phyloP scores from a whole-genome alignment of 106 monocot genomes.

The Allium fistulosum region DNA sequence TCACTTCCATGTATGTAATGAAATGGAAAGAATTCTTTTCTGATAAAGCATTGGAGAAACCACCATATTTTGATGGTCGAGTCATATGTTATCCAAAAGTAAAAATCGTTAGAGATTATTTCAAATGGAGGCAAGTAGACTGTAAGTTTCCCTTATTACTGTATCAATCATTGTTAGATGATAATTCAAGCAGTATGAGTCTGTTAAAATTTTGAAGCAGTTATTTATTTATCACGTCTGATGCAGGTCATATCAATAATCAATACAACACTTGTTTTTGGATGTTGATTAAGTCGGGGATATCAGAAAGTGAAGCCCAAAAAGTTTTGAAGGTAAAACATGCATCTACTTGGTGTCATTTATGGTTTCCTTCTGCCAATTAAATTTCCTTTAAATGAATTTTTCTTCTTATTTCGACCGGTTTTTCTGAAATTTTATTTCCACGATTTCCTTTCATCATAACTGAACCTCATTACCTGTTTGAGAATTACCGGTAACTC shows the following conservation, averaged over 20 bases:
- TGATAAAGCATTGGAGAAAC: constrained; percentile 45
- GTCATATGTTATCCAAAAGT: constrained; percentile 73
- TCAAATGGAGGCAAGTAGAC: constrained; percentile 90
- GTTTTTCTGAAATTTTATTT: too few relatives aligned
- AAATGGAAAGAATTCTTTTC: constrained; percentile 95
- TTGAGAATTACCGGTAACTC: too few relatives aligned
- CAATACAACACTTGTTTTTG: constrained; percentile 97
- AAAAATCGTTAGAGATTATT: constrained; percentile 68
- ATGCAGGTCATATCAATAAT: constrained; percentile 86
- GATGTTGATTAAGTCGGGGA: constrained; percentile 92
- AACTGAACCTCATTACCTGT: too few relatives aligned
- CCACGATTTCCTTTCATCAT: too few relatives aligned
- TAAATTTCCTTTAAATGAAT: too few relatives aligned
- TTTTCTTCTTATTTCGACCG: too few relatives aligned
- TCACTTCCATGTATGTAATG: constrained; percentile 78
- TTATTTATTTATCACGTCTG: too few relatives aligned
- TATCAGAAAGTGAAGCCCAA: constrained; percentile 63
- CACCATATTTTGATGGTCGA: constrained; percentile 83
- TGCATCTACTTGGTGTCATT: too few relatives aligned
- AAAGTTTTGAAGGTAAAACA: constrained; percentile 49
- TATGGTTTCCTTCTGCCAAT: too few relatives aligned
- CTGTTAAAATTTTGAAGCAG: too few relatives aligned
- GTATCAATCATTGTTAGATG: too few relatives aligned
- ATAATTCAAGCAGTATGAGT: too few relatives aligned
- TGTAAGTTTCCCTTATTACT: constrained; percentile 38